Base-by-base conservation (phyloP, 2,329 filamentous ascomycete genomes). In the Fusarium staphyleae region DNA sequence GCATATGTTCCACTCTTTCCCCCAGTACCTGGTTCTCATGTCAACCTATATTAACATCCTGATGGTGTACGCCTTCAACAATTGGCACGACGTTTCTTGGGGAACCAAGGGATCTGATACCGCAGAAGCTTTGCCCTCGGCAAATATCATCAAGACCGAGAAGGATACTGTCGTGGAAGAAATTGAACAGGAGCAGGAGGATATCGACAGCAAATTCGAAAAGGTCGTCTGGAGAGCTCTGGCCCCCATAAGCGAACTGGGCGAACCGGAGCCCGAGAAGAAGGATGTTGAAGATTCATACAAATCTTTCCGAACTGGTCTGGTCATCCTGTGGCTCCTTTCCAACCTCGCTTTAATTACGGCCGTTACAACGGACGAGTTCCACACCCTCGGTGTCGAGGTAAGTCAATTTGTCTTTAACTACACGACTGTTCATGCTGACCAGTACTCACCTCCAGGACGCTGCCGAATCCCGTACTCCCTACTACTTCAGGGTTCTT, bases 1-100 rank as follows among this genome's bases (percentile, higher is more conserved):
- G 63, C 63, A 66, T 54, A 66, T 66, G 63, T 66, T 66, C 48
- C 63, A 66, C 57, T 66, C 63, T 0, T 66, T 66, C 55, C 63
- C 63, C 8, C 63, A 66, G 28, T 66, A 66, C 39, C 50, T 66
- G 10, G 45, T 66, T 2, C 60, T 66, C 18, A 66, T 66, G 63
- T 66, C 63, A 2, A 66, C 63, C 11, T 66, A 66, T n/a, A 66
- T 66, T 52, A 66, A 66, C 46, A 66, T 66, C 3, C 55, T 66
- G 8, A 66, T 66, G 63, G 63, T 66, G 5, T 66, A 66, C 30
- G 63, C 63, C 46, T 66, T 66, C 16, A 66, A 66, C 50, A 66
- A 66, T 41, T 66, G 63, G 63, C 63, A 66, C 37, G 63, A 66
- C 1, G 63, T 66, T 1, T 66, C 63, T 0, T 66, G 63, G 63